phyloP scores from a whole-genome alignment of 495 filamentous ascomycete genomes.

The Penicillium pulvis region DNA sequence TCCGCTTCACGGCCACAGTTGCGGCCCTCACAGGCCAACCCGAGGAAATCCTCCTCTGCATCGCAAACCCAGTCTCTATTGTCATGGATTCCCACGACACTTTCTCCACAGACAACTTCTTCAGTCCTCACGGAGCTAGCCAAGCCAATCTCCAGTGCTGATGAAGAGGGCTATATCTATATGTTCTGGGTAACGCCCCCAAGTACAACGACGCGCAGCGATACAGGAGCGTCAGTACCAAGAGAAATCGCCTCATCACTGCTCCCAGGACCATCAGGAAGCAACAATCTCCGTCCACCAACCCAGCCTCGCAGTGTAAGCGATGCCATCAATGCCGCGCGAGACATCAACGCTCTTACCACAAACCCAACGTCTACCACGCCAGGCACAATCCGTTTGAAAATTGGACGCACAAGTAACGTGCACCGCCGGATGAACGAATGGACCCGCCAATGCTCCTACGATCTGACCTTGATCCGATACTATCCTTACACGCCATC shows the following conservation, averaged over 20 bases:
- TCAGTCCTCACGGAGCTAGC: constrained; percentile 71
- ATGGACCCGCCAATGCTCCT: constrained; percentile 90
- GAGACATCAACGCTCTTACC: constrained; percentile 51
- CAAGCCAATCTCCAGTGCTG: constrained; percentile 74
- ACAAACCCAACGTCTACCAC: constrained; percentile 30
- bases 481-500: constrained; percentile 87
- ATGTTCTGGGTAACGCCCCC: constrained; percentile 87
- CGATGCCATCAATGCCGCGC: constrained; percentile 60
- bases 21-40: constrained; percentile 16
- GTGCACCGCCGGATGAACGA: constrained; percentile 89
- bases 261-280: constrained; percentile 40
- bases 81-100: constrained; percentile 64
- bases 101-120: constrained; percentile 66
- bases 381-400: constrained; percentile 68
- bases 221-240: constrained; percentile 42
- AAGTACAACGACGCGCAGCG: constrained; percentile 35
- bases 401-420: constrained; percentile 90
- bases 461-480: constrained; percentile 80
- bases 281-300: constrained; percentile 26
- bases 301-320: constrained; percentile 59
- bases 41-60: constrained; percentile 32
- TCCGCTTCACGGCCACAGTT: constrained; percentile 14
- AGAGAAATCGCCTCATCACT: constrained; percentile 61
- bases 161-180: constrained; percentile 94
- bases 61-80: constrained; percentile 53